Conservation (phyloP, 2,329 filamentous ascomycete species). For the Pseudogymnoascus sp. region DNA sequence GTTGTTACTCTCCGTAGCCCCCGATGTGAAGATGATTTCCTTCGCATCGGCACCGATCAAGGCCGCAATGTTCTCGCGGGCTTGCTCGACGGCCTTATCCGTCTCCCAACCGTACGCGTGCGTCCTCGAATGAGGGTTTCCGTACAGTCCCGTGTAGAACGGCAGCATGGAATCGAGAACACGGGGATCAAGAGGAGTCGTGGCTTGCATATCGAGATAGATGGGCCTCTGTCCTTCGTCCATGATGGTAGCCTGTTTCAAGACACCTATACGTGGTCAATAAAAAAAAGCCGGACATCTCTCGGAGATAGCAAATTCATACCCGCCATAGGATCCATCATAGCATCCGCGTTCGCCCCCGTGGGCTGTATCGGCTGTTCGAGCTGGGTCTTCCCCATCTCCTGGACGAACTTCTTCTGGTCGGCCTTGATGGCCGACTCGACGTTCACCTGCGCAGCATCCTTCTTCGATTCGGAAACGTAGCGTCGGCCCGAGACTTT, state of each 20-base stretch:
- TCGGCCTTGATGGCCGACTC: constrained; percentile 83
- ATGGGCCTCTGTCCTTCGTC: constrained; percentile 90
- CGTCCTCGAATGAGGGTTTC: constrained; percentile 94
- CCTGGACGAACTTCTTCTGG: constrained; percentile 69
- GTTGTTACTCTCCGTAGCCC: constrained; percentile 97
- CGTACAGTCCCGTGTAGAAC: constrained; percentile 86
- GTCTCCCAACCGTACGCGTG: constrained; percentile 99
- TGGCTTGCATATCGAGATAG: constrained; percentile 97
- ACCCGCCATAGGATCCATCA: constrained; percentile 76
- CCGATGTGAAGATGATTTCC: constrained; percentile 98
- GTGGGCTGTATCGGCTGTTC: constrained; percentile 23
- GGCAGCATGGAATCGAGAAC: constrained; percentile 97
- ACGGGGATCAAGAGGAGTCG: constrained; percentile 87
- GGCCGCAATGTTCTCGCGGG: constrained; percentile 72
- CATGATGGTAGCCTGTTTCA: constrained; percentile 89
- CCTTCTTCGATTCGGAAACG: constrained; percentile 75
- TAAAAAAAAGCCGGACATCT: constrained; percentile 16
- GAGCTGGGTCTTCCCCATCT: constrained; percentile 28
- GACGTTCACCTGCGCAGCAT: constrained; percentile 71
- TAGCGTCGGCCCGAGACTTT: constrained; percentile 52
- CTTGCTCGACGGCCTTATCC: constrained; percentile 85
- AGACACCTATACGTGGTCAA: constrained; percentile 48
- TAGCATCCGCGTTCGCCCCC: constrained; percentile 40
- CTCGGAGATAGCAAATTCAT: constrained; percentile 21
- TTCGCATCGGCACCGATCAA: constrained; percentile 93